Evolutionary conservation across 2,329 filamentous ascomycete species (phyloP), one percentile per base, ranked within the genome.

Genomic region (Apiospora marii): DNA sequence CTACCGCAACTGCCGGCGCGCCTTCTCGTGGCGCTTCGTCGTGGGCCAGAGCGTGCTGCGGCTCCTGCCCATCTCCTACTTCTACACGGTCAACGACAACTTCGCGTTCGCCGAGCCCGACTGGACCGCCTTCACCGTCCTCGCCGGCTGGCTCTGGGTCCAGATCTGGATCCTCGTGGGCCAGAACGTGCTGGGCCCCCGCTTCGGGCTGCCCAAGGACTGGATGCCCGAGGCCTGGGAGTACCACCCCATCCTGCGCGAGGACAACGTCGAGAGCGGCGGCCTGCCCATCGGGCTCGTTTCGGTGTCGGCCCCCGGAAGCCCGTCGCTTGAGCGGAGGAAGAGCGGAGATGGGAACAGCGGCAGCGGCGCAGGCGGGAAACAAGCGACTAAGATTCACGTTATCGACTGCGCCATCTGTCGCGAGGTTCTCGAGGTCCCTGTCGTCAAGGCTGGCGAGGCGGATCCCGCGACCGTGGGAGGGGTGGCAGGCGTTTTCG

Each of bases 351-450:
- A 44, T 13, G 67, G 41, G 2, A 30, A n/a, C 34, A 34, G 30
- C 16, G 74, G 76, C 67, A n/a, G 34, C 34, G 76, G 76, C n/a
- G 75, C 69, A 48, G 76, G 48, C 71, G 79, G 70, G 74, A 79
- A 73, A 77, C 77, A 68, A 79, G 82, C 74, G 73, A 82, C 74
- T 73, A 84, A 74, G 79, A 84, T 79, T 16, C 83, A 88, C 67
- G 90, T 81, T 0, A 96, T 97, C 73, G 95, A 98, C 84, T 99
- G 96, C 82, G 94, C 95, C 24, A 98, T 99, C 76, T 99, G 96
- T 81, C 93, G 96, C 83, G 95, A 98, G 83, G 88, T 93, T 67
- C 91, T 99, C 24, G 94, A 98, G 81, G 94, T 98, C 2, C 94
- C 95, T 0, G 92, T 98, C 30, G 84, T 98, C 44, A 87, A 87